A percentile compares a stretch with the other conserved stretches of the same genome.
These are phyloP conservation scores for Cadophora luteo-olivacea DNA, from an alignment of 2,329 filamentous ascomycete genomes.

Conservation along the genomic window DNA sequence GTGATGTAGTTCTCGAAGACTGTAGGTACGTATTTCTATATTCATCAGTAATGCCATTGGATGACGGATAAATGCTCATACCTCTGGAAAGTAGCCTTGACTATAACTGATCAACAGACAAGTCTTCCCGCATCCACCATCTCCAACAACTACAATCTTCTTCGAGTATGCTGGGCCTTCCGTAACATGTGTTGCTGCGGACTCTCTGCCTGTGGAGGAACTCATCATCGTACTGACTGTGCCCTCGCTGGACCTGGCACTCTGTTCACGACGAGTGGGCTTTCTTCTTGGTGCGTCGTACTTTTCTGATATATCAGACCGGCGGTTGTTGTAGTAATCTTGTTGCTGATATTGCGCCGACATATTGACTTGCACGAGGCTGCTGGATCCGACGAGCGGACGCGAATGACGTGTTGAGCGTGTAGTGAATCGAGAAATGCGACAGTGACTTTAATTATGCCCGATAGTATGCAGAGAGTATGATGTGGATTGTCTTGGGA, in stretches of 20 bases:
- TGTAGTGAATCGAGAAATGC: constrained; percentile 17
- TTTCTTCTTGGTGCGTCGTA: constrained; percentile 42
- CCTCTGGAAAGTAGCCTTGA: constrained; percentile 98
- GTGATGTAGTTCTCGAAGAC: constrained; percentile 99
- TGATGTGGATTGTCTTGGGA: constrained; percentile 16
- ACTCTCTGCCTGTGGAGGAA: constrained; percentile 74
- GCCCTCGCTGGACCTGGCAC: constrained; percentile 77
- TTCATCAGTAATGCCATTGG: constrained; percentile 19
- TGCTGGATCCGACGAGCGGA: constrained; percentile 14
- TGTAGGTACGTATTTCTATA: constrained; percentile 98
- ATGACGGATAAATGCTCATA: constrained; percentile 49
- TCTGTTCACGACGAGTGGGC: constrained; percentile 43
- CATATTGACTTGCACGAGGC: constrained; percentile 33
- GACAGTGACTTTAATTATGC: constrained; percentile 25
- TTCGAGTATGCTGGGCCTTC: constrained; percentile 95
- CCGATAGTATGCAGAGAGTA: constrained; percentile 23
- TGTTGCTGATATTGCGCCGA: constrained; percentile 43
- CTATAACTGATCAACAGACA: constrained; percentile 98
- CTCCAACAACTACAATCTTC: constrained; percentile 98
- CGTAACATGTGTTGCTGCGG: constrained; percentile 82
- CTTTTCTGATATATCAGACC: constrained; percentile 43
- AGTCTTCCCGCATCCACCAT: constrained; percentile 98
- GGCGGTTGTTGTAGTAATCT: constrained; percentile 38
- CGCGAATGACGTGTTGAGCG: constrained; percentile 10
- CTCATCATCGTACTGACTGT: constrained; percentile 84